Percentiles rank a stretch among this genome's conserved stretches.
Conservation (phyloP, 2,329 filamentous ascomycete genomes). For the Xylaria sp. region DNA sequence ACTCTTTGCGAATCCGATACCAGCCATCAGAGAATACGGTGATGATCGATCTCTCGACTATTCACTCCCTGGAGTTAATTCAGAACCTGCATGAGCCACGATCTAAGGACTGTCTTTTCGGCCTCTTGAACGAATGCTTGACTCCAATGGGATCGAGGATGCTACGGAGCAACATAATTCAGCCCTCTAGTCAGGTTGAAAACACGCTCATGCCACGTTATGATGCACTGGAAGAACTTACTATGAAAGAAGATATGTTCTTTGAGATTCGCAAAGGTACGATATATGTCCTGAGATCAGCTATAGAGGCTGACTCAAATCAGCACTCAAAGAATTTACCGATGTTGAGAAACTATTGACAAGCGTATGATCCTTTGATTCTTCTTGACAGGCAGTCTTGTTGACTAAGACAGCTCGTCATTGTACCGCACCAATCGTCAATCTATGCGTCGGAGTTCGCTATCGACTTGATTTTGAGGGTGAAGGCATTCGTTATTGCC, state of each 20-base stretch:
- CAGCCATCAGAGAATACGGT: constrained; percentile 86
- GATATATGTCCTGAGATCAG: constrained; percentile 1
- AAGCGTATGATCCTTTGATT: constrained; percentile 44
- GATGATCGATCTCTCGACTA: constrained; percentile 90
- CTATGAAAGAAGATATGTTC: constrained; percentile 80
- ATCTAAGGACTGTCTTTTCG: constrained; percentile 78
- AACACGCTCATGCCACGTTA: constrained; percentile 66
- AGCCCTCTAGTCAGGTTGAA: constrained; percentile 69
- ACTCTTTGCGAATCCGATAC: constrained; percentile 81
- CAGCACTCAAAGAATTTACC: constrained; percentile 66
- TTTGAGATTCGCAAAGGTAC: constrained; percentile 64
- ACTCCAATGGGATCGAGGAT: constrained; percentile 87
- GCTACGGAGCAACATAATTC: constrained; percentile 78
- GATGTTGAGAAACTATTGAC: constrained; percentile 79
- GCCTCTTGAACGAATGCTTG: constrained; percentile 74
- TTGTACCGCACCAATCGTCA: constrained; percentile 61
- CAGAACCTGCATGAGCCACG: constrained; percentile 75
- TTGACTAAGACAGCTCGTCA: constrained; percentile 56
- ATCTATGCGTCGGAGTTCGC: constrained; percentile 70
- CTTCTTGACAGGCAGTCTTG: constrained; percentile 12
- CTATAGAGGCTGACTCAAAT: constrained; percentile 18
- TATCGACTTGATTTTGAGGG: constrained; percentile 78
- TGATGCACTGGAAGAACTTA: constrained; percentile 77
- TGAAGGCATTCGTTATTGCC: constrained; percentile 73
- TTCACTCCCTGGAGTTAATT: constrained; percentile 81